These are phyloP conservation scores for Colletotrichum spinosum DNA, from an alignment of 2,329 filamentous ascomycete genomes.

Conservation along the genomic window DNA sequence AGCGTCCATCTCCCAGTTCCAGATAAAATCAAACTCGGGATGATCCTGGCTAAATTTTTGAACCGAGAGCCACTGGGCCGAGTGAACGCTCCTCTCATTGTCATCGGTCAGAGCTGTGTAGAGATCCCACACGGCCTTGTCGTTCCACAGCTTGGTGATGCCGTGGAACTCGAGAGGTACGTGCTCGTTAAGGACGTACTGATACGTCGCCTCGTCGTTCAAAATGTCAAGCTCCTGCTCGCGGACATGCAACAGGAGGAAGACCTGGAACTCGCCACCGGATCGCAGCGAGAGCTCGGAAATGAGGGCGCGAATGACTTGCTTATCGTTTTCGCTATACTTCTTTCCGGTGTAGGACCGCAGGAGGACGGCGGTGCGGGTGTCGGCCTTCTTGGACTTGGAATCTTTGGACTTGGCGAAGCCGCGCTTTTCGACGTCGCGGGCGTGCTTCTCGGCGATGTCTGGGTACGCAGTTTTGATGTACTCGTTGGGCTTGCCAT, in stretches of 20 bases:
- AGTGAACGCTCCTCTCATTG: slow-evolving; percentile 64
- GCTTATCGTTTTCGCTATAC: slow-evolving; percentile 83
- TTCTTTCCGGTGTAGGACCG: slow-evolving; percentile 80
- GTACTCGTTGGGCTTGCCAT: slow-evolving; percentile 56
- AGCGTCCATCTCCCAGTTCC: slow-evolving; percentile 91
- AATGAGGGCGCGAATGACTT: slow-evolving; percentile 82
- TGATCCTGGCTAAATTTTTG: slow-evolving; percentile 82
- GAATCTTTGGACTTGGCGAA: slow-evolving; percentile 18
- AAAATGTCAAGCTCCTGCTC: slow-evolving; percentile 69
- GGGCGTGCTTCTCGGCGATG: slow-evolving; percentile 30
- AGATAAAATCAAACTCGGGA: slow-evolving; percentile 83
- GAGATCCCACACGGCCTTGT: slow-evolving; percentile 77
- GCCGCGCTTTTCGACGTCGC: slow-evolving; percentile 22
- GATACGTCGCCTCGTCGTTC: slow-evolving; percentile 68
- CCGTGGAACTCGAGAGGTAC: slow-evolving; percentile 77
- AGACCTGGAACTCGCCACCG: slow-evolving; percentile 84
- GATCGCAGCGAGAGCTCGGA: slow-evolving; percentile 80
- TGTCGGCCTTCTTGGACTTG: slow-evolving; percentile 13
- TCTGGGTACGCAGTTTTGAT: slow-evolving; percentile 51
- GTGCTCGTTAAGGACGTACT: slow-evolving; percentile 68
- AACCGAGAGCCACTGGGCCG: slow-evolving; percentile 76
- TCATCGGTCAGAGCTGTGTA: slow-evolving; percentile 80
- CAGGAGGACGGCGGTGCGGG: slow-evolving; percentile 78
- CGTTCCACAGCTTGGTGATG: slow-evolving; percentile 81
- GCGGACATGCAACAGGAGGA: slow-evolving; percentile 83